These are phyloP conservation scores for Populus pruinosa DNA, from an alignment of 345 rosid species.

Conservation along the genomic window DNA sequence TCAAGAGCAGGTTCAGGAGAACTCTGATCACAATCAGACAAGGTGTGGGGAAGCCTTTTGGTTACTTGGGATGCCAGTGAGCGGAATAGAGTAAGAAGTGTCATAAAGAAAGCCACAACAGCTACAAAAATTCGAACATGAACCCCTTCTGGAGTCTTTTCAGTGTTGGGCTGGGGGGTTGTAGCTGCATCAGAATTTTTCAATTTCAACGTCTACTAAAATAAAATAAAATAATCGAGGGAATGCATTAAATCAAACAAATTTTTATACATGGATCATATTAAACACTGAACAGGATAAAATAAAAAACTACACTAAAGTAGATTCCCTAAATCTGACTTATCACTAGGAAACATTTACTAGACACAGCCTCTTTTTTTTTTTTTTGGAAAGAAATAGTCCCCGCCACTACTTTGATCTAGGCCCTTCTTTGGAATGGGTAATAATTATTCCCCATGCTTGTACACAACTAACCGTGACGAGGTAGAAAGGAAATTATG, in stretches of 20 bases:
- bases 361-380: neutral
- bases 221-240: neutral
- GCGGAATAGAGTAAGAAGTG: slow-evolving; percentile 51
- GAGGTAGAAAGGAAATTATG: neutral
- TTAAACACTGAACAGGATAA: neutral
- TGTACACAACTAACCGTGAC: no score
- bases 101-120: slow-evolving; percentile 60
- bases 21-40: slow-evolving; percentile 31
- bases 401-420: neutral
- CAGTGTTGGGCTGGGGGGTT: slow-evolving; percentile 31
- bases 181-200: slow-evolving; percentile 41
- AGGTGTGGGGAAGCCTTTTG: slow-evolving; percentile 43
- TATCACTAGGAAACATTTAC: neutral
- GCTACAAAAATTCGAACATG: slow-evolving; percentile 41
- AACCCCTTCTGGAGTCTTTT: slow-evolving; percentile 54
- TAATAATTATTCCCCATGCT: no score
- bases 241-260: neutral
- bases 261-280: neutral
- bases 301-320: neutral
- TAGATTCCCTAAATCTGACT: neutral
- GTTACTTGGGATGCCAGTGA: slow-evolving; percentile 40
- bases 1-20: slow-evolving; percentile 31
- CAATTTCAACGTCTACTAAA: slow-evolving; percentile 4
- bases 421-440: neutral
- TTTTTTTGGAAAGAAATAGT: no score